Evolutionary conservation across 106 monocot species (phyloP), one percentile per base, ranked within the genome.

Genomic region (Dendrobium officinale): DNA sequence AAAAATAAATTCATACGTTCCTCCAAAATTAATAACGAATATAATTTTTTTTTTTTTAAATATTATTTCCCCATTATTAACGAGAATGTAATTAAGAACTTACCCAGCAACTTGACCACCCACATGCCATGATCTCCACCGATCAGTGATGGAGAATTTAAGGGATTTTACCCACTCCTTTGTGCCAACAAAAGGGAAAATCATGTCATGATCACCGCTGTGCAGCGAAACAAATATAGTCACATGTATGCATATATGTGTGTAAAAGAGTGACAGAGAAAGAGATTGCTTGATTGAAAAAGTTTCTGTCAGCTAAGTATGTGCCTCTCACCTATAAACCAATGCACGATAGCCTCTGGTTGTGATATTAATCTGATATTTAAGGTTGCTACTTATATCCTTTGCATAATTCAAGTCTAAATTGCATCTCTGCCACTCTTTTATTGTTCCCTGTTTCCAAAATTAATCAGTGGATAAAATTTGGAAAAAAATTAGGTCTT

Each of bases 151-250:
- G 5, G 83, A 73, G 73, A 77, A 90, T 66, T 82, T 80, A 10
- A 90, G 79, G 17, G 90, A 88, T 87, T 75, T 83, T 55, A 90
- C 77, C 90, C 90, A 90, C 73, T 67, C 61, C 37, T 82, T 78
- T 40, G 90, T 90, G 22, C 90, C 88, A 9, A 90, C 42, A 79
- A 80, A 82, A 24, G 90, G 90, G 42, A 90, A 26, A n/a, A 75
- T 9, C 20, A 86, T 0, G 72, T 90, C 90, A 77, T 88, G 26
- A 26, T 26, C 26, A 26, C 26, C 26, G 26, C 26, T 26, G 26
- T 26, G 26, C 26, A 26, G 26, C 26, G 26, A 26, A 26, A 26
- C 26, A 26, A 26, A 26, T 26, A 26, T 26, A 26, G 26, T 26
- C 26, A 26, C 26, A 26, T 83, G 1, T 29, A 26, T 26, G 26